Base-by-base conservation (phyloP, 129 eudicot species). In the Mikania micrantha region DNA sequence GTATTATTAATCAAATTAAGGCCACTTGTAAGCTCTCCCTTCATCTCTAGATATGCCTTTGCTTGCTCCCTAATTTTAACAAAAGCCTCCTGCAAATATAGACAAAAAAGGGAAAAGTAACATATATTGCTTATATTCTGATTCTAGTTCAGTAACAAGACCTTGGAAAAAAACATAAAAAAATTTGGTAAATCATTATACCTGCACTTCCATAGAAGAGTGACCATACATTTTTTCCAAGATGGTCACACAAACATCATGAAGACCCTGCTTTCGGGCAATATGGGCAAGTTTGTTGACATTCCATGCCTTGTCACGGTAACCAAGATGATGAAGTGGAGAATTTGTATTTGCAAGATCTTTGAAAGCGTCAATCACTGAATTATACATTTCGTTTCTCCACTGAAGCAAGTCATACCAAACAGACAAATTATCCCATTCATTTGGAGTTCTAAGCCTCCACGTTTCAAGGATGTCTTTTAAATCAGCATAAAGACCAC, bases 171-270 rank as follows among this genome's bases (percentile, higher is more conserved):
- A 3, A 34, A 21, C 5, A 34, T n/a, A n/a, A n/a, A n/a, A n/a
- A n/a, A 22, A 64, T 9, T 4, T n/a, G n/a, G 44, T 19, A 70
- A 27, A 34, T 7, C 16, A 49, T 9, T 24, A 66, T 68, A 92
- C 98, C 98, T 92, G 97, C 45, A 94, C 97, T 83, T 94, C 99
- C 99, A 94, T 94, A 15, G 99, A 89, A 22, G 97, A 86, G 76
- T 87, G 99, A 1, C 99, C 99, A 75, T 94, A 94, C 97, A 94
- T 89, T 78, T 94, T 94, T 7, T 94, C 99, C 75, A 94, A 73
- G 68, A 94, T 75, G 4, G 90, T 79, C 25, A 94, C 99, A 72
- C 99, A 94, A 69, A 94, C 99, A 68, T 94, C 97, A 72, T 84
- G 75, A 41, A 90, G 78, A 48, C 97, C 85, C 76, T 94, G 99